These are phyloP conservation scores for Penicillium paneum DNA, from an alignment of 2,329 filamentous ascomycete species.

Conservation along the genomic window DNA sequence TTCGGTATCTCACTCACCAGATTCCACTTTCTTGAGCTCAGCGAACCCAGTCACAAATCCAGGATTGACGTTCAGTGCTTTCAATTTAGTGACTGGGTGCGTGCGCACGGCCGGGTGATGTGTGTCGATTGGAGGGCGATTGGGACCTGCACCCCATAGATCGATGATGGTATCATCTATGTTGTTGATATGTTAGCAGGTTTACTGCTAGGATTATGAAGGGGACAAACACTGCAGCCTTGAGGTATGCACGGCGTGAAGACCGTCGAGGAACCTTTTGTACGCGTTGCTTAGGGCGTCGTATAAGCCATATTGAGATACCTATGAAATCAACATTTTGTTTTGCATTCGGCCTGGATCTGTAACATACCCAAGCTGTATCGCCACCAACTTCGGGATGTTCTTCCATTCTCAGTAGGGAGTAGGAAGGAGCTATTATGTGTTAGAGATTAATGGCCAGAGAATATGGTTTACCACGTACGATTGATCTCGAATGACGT, in stretches of 20 bases:
- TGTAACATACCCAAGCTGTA: constrained; percentile 44
- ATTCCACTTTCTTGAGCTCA: constrained; percentile 51
- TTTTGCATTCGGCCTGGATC: background rate
- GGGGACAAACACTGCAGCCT: background rate
- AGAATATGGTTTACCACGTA: constrained; percentile 4
- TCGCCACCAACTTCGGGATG: constrained; percentile 49
- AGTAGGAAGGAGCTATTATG: constrained; percentile 46
- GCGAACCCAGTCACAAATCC: constrained; percentile 50
- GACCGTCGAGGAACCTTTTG: constrained; percentile 43
- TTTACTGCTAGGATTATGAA: background rate
- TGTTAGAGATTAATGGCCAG: background rate
- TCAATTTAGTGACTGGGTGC: constrained; percentile 50
- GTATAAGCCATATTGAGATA: constrained; percentile 29
- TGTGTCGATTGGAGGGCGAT: constrained; percentile 47
- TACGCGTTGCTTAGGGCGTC: constrained; percentile 42
- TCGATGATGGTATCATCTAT: constrained; percentile 49
- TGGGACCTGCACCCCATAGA: constrained; percentile 43
- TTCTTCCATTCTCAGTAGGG: constrained; percentile 52
- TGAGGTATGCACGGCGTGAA: constrained; percentile 49
- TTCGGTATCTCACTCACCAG: constrained; percentile 20
- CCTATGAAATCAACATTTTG: constrained; percentile 5
- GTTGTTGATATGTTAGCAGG: background rate
- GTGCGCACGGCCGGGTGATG: constrained; percentile 51
- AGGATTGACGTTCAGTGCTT: constrained; percentile 47
- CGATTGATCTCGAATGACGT: constrained; percentile 53